Conservation (phyloP, 108 stramenopile genomes). For the Skeletonema potamos region DNA sequence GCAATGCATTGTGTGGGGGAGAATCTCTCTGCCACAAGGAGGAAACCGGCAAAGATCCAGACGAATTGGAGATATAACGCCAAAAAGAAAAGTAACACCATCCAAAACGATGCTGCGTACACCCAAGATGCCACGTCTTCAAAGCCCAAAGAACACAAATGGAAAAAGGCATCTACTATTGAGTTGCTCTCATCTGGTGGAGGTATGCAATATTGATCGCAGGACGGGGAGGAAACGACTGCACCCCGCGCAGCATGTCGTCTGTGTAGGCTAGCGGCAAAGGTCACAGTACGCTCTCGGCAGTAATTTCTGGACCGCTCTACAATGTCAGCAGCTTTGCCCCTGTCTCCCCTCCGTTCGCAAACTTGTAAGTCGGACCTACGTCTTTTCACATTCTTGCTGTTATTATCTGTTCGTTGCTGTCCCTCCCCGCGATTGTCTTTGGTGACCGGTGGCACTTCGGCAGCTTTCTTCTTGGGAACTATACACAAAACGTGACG, state of each 20-base stretch:
- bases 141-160: slow-evolving; percentile 9
- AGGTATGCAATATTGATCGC: slow-evolving; percentile 19
- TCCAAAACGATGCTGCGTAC: slow-evolving; percentile 24
- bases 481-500: background rate
- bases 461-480: background rate
- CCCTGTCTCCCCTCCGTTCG: slow-evolving; percentile 14
- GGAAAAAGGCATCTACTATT: slow-evolving; percentile 9
- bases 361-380: too few relatives aligned
- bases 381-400: background rate
- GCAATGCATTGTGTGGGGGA: background rate
- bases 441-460: background rate
- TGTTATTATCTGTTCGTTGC: background rate
- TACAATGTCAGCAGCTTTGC: background rate
- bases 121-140: slow-evolving; percentile 19
- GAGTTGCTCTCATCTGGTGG: slow-evolving; percentile 14
- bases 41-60: slow-evolving; percentile 9
- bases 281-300: background rate
- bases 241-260: background rate
- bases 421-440: too few relatives aligned
- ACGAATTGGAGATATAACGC: slow-evolving; percentile 16
- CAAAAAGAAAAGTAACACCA: slow-evolving; percentile 11
- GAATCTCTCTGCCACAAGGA: slow-evolving; percentile 10
- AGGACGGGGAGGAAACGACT: background rate
- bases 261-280: background rate
- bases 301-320: background rate